phyloP scores from a whole-genome alignment of 352 stramenopile genomes.

The Phytophthora syringae region DNA sequence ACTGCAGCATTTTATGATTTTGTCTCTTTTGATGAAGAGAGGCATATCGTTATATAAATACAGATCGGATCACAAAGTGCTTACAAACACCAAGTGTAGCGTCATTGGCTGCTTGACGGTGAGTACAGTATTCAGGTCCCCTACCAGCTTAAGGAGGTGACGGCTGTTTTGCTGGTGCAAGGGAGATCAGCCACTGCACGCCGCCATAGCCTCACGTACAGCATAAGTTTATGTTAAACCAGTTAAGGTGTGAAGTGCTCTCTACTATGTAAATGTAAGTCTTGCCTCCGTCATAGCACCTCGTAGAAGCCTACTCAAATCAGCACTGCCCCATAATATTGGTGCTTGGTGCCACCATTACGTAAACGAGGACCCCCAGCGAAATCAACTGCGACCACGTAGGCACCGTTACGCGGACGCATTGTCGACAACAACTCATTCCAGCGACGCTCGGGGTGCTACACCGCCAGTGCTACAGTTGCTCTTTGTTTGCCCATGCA shows the following conservation, averaged over 20 bases:
- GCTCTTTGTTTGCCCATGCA: neutral
- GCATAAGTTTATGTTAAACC: neutral
- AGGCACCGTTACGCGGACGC: constrained; percentile 5
- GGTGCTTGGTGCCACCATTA: constrained; percentile 38
- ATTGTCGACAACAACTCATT: neutral
- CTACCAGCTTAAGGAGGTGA: constrained; percentile 11
- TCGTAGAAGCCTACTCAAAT: neutral
- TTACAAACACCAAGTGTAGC: constrained; percentile 11
- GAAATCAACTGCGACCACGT: constrained; percentile 28
- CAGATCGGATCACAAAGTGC: accelerated
- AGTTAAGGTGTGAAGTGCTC: too few relatives aligned
- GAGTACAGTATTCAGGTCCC: constrained; percentile 21
- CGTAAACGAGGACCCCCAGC: constrained; percentile 32
- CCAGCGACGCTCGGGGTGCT: too few relatives aligned
- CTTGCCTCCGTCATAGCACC: neutral
- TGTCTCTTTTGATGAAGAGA: neutral
- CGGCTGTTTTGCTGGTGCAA: constrained; percentile 1
- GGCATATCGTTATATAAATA: constrained; percentile 9
- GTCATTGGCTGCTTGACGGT: neutral
- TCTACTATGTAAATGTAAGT: neutral
- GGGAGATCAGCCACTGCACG: constrained; percentile 1
- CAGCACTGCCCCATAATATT: constrained; percentile 13
- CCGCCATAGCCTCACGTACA: neutral
- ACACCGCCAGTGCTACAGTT: too few relatives aligned
- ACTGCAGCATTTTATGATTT: neutral